These are phyloP conservation scores for Paratinospora sagittata DNA, from an alignment of 164 flowering plant species.

Conservation along the genomic window DNA sequence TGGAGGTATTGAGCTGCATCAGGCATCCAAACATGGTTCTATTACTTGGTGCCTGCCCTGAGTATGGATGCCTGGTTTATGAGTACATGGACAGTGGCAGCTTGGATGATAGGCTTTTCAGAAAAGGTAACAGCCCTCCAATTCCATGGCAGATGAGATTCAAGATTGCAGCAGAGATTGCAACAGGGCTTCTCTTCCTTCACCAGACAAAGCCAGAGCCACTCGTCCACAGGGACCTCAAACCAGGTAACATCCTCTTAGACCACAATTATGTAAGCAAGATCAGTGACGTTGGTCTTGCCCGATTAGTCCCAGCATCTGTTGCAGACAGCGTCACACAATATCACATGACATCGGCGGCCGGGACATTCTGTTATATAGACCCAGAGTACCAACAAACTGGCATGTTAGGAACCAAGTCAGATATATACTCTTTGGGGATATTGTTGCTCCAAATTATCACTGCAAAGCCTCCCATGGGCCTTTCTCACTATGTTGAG, in stretches of 20 bases:
- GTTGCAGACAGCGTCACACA: conserved; percentile 64
- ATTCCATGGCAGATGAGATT: conserved; percentile 55
- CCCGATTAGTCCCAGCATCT: conserved; percentile 62
- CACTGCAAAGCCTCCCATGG: conserved; percentile 71
- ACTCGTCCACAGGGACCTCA: conserved; percentile 70
- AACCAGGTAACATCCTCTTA: conserved; percentile 71
- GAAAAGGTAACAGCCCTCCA: conserved; percentile 39
- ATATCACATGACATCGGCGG: conserved; percentile 67
- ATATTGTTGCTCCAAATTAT: conserved; percentile 64
- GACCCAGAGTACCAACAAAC: conserved; percentile 87
- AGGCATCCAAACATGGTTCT: conserved; percentile 80
- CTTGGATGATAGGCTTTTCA: conserved; percentile 65
- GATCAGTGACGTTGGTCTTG: conserved; percentile 74
- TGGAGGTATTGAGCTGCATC: conserved; percentile 70
- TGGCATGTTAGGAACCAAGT: conserved; percentile 56
- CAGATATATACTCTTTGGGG: conserved; percentile 70
- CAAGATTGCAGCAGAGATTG: conserved; percentile 59
- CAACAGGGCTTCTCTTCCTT: conserved; percentile 63
- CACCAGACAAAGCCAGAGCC: conserved; percentile 88
- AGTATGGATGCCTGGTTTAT: conserved; percentile 67
- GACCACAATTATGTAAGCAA: conserved; percentile 63
- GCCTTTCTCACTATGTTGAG: conserved; percentile 49
- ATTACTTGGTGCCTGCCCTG: conserved; percentile 75
- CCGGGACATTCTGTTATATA: conserved; percentile 80
- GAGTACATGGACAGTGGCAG: conserved; percentile 68